Evolutionary conservation across 2,329 filamentous ascomycete species (phyloP).

Genomic region (Apiospora hydei): DNA sequence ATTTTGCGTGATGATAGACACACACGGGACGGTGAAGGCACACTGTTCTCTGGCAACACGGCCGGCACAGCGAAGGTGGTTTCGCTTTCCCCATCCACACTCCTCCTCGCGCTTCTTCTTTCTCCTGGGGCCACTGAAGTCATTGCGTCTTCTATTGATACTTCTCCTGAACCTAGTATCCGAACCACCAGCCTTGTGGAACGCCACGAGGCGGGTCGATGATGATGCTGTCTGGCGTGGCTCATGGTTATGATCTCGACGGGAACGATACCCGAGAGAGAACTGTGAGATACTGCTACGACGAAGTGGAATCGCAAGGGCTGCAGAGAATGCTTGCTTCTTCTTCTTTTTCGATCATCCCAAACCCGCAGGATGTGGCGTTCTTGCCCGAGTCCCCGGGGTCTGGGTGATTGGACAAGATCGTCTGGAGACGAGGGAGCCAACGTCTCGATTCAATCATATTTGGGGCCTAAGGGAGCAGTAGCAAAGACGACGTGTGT

Average conservation of each 20-base stretch:
- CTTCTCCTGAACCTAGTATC: not conserved
- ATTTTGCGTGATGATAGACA: constrained; percentile 1
- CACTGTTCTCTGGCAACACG: not conserved
- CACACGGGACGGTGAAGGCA: not conserved
- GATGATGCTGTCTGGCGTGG: not conserved
- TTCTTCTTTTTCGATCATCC: not conserved
- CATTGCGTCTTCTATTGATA: not conserved
- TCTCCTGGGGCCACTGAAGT: not conserved
- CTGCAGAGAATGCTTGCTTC: not conserved
- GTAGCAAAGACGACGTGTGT: too few species aligned
- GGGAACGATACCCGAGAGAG: not conserved
- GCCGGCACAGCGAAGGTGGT: not conserved
- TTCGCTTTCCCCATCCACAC: not conserved
- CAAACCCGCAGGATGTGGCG: not conserved
- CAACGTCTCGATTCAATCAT: not conserved
- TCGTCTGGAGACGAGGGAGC: not conserved
- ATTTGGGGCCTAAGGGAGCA: not conserved
- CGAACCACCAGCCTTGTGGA: not conserved
- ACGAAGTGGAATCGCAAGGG: not conserved
- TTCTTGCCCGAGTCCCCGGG: not conserved
- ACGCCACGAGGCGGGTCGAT: not conserved
- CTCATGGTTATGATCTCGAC: not conserved
- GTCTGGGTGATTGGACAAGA: not conserved
- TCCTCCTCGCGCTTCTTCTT: not conserved
- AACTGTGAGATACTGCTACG: not conserved